Percentiles rank a stretch among this genome's conserved stretches.
These are phyloP conservation scores for Psilocybe sp. DNA, from an alignment of 768 basidiomycete species.

Conservation along the genomic window DNA sequence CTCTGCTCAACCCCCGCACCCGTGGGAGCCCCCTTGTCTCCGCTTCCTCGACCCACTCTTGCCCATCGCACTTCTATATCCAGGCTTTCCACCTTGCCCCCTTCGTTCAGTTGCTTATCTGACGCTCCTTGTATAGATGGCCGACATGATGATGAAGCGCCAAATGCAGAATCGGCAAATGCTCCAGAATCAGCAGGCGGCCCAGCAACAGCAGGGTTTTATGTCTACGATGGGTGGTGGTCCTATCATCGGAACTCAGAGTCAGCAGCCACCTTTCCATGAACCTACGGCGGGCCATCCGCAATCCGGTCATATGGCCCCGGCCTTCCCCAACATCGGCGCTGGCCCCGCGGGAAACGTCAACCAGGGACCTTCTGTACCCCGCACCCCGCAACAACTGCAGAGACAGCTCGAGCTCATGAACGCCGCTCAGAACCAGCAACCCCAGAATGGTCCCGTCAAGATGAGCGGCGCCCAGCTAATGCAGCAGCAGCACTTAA, in stretches of 20 bases:
- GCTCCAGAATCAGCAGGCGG: constrained; percentile 42
- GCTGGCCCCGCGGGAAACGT: constrained; percentile 14
- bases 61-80: constrained; percentile 6
- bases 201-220: constrained; percentile 32
- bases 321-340: constrained; percentile 19
- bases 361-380: constrained; percentile 13
- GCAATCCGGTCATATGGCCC: constrained; percentile 15
- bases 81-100: constrained; percentile 4
- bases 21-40: constrained; percentile 22
- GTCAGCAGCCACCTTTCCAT: constrained; percentile 26
- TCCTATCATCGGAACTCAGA: constrained; percentile 18
- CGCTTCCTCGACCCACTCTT: constrained; percentile 13
- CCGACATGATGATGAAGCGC: constrained; percentile 25
- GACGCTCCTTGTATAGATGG: constrained; percentile 17
- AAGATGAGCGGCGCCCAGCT: constrained; percentile 32
- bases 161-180: constrained; percentile 26
- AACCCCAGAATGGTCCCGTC: constrained; percentile 37
- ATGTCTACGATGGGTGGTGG: constrained; percentile 36
- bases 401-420: constrained; percentile 46
- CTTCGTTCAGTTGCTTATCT: constrained; percentile 1
- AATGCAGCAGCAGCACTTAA: constrained; percentile 28
- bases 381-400: constrained; percentile 14
- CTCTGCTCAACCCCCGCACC: constrained; percentile 6
- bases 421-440: constrained; percentile 42
- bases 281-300: constrained; percentile 15